Evolutionary conservation across 1,139 yeast species (phyloP).

Genomic region (Blastobotrys aristatus): DNA sequence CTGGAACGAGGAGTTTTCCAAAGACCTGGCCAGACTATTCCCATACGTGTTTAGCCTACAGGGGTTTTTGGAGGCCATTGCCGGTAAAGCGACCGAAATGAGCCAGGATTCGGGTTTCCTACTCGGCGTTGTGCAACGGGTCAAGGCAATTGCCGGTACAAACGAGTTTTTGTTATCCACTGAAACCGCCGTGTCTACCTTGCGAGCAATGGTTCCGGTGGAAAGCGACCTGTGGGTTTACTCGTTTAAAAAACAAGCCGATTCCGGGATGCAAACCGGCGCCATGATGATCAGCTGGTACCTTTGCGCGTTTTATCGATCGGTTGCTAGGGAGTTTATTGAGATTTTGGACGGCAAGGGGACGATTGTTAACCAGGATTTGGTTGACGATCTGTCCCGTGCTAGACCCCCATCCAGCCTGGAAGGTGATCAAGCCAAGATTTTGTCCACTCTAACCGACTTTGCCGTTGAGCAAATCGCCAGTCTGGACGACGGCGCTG

Average conservation of each 20-base stretch:
- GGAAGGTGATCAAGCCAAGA: slow-evolving; percentile 10
- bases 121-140: slow-evolving; percentile 5
- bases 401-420: slow-evolving; percentile 11
- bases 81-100: slow-evolving; percentile 9
- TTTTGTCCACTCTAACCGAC: slow-evolving; percentile 31
- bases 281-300: slow-evolving; percentile 29
- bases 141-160: slow-evolving; percentile 20
- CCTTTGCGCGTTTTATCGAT: slow-evolving; percentile 24
- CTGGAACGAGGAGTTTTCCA: slow-evolving; percentile 22
- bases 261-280: slow-evolving; percentile 24
- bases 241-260: slow-evolving; percentile 20
- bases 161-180: slow-evolving; percentile 34
- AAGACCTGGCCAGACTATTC: slow-evolving; percentile 33
- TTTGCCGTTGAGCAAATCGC: slow-evolving; percentile 33
- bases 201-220: slow-evolving; percentile 2
- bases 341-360: slow-evolving; percentile 14
- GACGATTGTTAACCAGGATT: neutral
- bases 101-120: slow-evolving; percentile 4
- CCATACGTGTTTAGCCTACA: slow-evolving; percentile 37
- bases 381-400: slow-evolving; percentile 18
- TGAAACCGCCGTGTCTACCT: slow-evolving; percentile 32
- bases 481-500: slow-evolving; percentile 42
- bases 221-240: slow-evolving; percentile 20
- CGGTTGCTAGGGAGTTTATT: slow-evolving; percentile 22
- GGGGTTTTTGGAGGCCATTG: slow-evolving; percentile 36